These are phyloP conservation scores for Leccinellum rugosiceps DNA, from an alignment of 768 basidiomycete genomes.

Conservation along the genomic window DNA sequence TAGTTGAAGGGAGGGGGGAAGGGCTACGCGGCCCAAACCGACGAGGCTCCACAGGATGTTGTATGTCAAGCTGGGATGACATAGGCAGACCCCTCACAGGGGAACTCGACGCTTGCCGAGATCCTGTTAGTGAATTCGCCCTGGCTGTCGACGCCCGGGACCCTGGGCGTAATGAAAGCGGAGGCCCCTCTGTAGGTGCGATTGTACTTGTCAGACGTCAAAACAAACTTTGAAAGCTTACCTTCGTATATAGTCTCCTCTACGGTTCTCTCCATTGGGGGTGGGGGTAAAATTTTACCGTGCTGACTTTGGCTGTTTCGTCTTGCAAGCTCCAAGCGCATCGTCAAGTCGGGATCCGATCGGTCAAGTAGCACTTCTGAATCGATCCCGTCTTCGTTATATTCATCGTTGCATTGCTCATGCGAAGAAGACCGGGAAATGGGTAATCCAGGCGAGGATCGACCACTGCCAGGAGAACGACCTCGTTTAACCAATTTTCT, in stretches of 20 bases:
- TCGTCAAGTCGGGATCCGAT: slow-evolving; percentile 73
- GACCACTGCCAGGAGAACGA: slow-evolving; percentile 39
- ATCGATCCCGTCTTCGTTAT: slow-evolving; percentile 45
- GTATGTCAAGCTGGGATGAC: slow-evolving; percentile 44
- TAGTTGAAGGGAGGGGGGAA: slow-evolving; percentile 61
- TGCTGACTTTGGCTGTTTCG: slow-evolving; percentile 81
- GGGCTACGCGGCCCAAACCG: slow-evolving; percentile 74
- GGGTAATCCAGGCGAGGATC: slow-evolving; percentile 33
- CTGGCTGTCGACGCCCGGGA: slow-evolving; percentile 48
- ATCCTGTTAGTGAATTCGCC: slow-evolving; percentile 45
- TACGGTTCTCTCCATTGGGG: slow-evolving; percentile 44
- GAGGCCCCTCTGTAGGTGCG: slow-evolving; percentile 52
- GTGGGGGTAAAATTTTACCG: slow-evolving; percentile 38
- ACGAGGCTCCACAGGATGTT: slow-evolving; percentile 53
- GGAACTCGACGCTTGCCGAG: slow-evolving; percentile 43
- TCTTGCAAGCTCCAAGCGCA: slow-evolving; percentile 78
- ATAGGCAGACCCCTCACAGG: slow-evolving; percentile 29
- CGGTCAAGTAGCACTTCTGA: slow-evolving; percentile 47
- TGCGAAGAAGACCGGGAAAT: slow-evolving; percentile 44
- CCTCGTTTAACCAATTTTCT: slow-evolving; percentile 46
- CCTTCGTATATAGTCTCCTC: slow-evolving; percentile 82
- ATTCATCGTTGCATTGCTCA: slow-evolving; percentile 37
- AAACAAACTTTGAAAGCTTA: slow-evolving; percentile 25
- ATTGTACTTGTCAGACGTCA: slow-evolving; percentile 4
- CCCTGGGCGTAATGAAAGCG: slow-evolving; percentile 49